These are phyloP conservation scores for Tricharina praecox DNA, from an alignment of 495 filamentous ascomycete species.

Conservation along the genomic window DNA sequence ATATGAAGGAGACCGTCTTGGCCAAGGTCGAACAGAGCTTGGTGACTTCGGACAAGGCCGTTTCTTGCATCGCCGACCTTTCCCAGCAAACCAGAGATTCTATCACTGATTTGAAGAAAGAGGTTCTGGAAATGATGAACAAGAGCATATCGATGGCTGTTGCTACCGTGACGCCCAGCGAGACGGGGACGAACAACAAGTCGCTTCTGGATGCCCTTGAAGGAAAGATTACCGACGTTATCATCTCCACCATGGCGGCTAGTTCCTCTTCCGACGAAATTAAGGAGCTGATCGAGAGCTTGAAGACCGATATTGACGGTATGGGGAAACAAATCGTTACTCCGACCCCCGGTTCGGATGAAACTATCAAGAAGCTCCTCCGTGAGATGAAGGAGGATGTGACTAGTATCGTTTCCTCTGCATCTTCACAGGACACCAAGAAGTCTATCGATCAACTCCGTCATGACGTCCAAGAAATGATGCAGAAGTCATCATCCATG, in stretches of 20 bases:
- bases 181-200: slow-evolving; percentile 50
- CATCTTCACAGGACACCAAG: slow-evolving; percentile 8
- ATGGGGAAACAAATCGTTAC: slow-evolving; percentile 18
- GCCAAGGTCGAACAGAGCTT: slow-evolving; percentile 52
- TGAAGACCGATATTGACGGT: slow-evolving; percentile 16
- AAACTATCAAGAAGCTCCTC: slow-evolving; percentile 15
- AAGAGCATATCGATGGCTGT: slow-evolving; percentile 50
- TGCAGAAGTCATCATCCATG: slow-evolving; percentile 15
- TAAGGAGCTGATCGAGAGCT: slow-evolving; percentile 12
- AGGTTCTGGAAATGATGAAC: slow-evolving; percentile 32
- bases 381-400: slow-evolving; percentile 19
- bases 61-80: slow-evolving; percentile 51
- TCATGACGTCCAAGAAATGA: slow-evolving; percentile 21
- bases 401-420: slow-evolving; percentile 9
- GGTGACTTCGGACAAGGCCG: slow-evolving; percentile 62
- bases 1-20: slow-evolving; percentile 47
- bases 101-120: slow-evolving; percentile 49
- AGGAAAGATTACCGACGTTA: slow-evolving; percentile 35
- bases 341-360: slow-evolving; percentile 9
- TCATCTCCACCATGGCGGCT: slow-evolving; percentile 14
- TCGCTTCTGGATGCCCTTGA: slow-evolving; percentile 55
- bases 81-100: slow-evolving; percentile 44
- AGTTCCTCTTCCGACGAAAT: slow-evolving; percentile 9
- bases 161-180: slow-evolving; percentile 50
- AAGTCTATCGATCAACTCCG: slow-evolving; percentile 21